Base-by-base conservation (phyloP, 176 grass and related monocot genomes). In the Juncus inflexus region DNA sequence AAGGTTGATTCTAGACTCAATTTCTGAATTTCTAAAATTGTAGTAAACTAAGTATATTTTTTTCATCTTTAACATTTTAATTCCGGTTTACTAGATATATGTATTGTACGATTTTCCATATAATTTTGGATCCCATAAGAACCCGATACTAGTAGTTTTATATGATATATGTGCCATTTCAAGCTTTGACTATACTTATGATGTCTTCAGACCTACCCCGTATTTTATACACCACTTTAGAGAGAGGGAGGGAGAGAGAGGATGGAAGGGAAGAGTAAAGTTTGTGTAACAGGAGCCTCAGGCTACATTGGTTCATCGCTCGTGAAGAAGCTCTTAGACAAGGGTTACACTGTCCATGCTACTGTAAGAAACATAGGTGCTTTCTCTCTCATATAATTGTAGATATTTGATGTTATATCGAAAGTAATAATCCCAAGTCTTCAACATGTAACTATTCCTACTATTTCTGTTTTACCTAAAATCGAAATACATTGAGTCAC, bases 221-320 rank as follows among this genome's bases (percentile, higher is more conserved):
- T 39, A 62, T 62, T 62, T 5, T 61, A 10, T 2, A 12, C 36
- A 5, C 50, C 14, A 2, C 50, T 47, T 65, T 16, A 35, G 19
- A 28, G 19, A 28, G 19, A 28, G 19, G 19, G 19, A 28, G 19
- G 1, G 19, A 28, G 19, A 28, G 45, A 37, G 36, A 53, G 64
- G 1, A 74, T 66, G 78, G 42, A 69, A 39, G 67, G 15, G 49
- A 74, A 51, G 37, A 41, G 28, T 73, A 19, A 15, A 54, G 78
- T 75, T 12, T 81, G 78, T 69, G 78, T 81, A 1, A 81, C 78
- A 36, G 78, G 78, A 49, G 78, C 63, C 10, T 74, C 78, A 69
- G 71, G 78, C 38, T 81, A 59, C 9, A 55, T 81, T 10, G 78
- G 78, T 37, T 81, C 71, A 39, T 75, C 55, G 55, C 78, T 81